Evolutionary conservation across 179 eudicot genomes (phyloP), one percentile per base, ranked within the genome.

Genomic region (Spergularia azorica): DNA sequence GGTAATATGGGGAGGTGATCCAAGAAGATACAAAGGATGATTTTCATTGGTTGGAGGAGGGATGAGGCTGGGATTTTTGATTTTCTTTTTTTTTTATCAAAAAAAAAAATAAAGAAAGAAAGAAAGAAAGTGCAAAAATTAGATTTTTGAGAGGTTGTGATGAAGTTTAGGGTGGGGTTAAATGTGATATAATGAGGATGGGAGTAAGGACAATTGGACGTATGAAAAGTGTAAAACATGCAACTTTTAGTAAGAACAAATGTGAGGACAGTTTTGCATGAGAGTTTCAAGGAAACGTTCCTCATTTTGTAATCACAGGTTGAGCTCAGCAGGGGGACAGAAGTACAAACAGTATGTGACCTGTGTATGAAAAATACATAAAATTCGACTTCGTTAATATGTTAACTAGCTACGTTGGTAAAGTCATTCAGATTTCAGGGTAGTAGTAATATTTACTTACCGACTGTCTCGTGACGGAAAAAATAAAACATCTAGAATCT

Each of bases 31-130:
- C 32, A 82, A 80, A 39, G 81, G 50, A 61, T 70, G 82, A 10
- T 57, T 86, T 73, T 85, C 84, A 90, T 90, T 92, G 97, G 94
- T 63, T 82, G 73, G 43, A 63, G 32, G 18, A 32, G 88, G 97
- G 82, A 26, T 90, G 87, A 91, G 90, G 85, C 76, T 79, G 64
- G 88, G 84, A 91, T 90, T 82, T 80, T 87, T 80, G 76, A 46
- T 64, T 32, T 70, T 61, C 67, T 61, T 52, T 67, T 70, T 9
- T 39, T 48, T 54, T 21, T 17, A 38, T 6, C 2, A 2, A 32
- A 70, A 48, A 56, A 16, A 36, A 11, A 26, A 60, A n/a, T 11
- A 15, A 54, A 14, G 11, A 71, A 59, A 41, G 17, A 15, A 62
- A 60, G 36, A 52, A 13, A n/a, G 11, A 56, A 18, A 3, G 11